Conservation (phyloP, 2,329 filamentous ascomycete genomes). For the Aureobasidium vineae region DNA sequence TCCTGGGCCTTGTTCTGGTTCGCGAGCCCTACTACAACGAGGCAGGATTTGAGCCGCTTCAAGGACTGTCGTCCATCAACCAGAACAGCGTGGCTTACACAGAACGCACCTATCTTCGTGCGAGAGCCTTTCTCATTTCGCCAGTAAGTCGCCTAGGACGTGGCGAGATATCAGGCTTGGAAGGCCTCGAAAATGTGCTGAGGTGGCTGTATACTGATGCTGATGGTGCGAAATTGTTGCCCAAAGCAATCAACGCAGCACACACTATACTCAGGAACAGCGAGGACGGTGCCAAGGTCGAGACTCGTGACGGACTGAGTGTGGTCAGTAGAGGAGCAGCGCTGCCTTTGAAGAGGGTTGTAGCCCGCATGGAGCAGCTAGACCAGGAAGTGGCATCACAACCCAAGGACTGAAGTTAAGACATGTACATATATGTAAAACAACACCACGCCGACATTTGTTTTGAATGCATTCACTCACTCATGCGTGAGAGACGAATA, state of each 20-base stretch:
- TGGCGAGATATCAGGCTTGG: constrained; percentile 30
- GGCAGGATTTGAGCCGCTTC: constrained; percentile 58
- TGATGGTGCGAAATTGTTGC: constrained; percentile 42
- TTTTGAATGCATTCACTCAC: not conserved
- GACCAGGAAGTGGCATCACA: not conserved
- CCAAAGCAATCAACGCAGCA: constrained; percentile 46
- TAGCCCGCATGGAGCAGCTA: constrained; percentile 22
- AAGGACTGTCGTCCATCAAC: constrained; percentile 44
- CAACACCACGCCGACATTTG: not conserved
- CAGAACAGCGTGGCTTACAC: constrained; percentile 52
- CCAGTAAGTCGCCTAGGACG: not conserved
- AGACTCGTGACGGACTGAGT: constrained; percentile 46
- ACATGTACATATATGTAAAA: not conserved
- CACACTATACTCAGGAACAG: constrained; percentile 45
- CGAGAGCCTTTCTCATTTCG: constrained; percentile 49
- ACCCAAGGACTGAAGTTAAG: not conserved
- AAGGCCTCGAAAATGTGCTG: constrained; percentile 54
- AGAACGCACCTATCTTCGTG: constrained; percentile 55
- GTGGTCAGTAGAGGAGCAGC: constrained; percentile 50
- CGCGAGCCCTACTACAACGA: constrained; percentile 63
- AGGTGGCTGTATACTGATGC: constrained; percentile 51
- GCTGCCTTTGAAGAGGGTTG: constrained; percentile 30
- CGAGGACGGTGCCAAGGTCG: constrained; percentile 34
- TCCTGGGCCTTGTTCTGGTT: constrained; percentile 58
- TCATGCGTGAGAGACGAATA: not conserved